These are phyloP conservation scores for Rhipidocladum racemiflorum DNA, from an alignment of 176 grass and related monocot genomes.

Conservation along the genomic window DNA sequence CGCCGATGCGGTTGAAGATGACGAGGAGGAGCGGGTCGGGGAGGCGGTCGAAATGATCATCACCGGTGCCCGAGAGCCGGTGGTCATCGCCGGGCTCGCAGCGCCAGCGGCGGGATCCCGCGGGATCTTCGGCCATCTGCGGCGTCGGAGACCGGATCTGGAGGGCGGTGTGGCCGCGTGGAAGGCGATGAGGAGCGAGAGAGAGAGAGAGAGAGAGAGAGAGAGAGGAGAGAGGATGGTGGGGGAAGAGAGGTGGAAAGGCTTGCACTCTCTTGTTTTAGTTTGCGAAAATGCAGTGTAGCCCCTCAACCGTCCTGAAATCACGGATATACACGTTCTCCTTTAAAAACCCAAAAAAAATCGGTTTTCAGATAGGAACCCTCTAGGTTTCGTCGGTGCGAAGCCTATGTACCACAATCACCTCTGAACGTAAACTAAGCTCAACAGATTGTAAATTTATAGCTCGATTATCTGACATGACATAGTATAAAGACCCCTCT, in stretches of 20 bases:
- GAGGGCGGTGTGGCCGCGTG: background rate
- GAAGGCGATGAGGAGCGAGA: conserved; percentile 15
- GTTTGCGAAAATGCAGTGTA: background rate
- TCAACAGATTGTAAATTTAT: background rate
- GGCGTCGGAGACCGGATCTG: conserved; percentile 40
- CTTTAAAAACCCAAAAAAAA: background rate
- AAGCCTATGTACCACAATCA: background rate
- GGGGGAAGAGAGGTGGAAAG: background rate
- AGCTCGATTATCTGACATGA: background rate
- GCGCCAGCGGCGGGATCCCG: conserved; percentile 43
- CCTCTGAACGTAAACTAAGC: background rate
- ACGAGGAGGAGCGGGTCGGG: conserved; percentile 77
- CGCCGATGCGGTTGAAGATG: conserved; percentile 80
- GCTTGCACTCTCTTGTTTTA: background rate
- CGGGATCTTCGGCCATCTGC: conserved; percentile 43
- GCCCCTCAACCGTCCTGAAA: background rate
- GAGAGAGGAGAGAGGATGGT: background rate
- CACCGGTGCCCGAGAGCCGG: conserved; percentile 11
- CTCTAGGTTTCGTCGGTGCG: background rate
- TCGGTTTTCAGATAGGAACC: background rate
- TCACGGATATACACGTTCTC: background rate
- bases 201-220: background rate
- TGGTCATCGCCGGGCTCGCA: conserved; percentile 32
- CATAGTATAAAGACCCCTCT: background rate
- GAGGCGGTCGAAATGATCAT: conserved; percentile 77